phyloP scores from a whole-genome alignment of 2,329 filamentous ascomycete genomes.

The Cordyceps fumosorosea region DNA sequence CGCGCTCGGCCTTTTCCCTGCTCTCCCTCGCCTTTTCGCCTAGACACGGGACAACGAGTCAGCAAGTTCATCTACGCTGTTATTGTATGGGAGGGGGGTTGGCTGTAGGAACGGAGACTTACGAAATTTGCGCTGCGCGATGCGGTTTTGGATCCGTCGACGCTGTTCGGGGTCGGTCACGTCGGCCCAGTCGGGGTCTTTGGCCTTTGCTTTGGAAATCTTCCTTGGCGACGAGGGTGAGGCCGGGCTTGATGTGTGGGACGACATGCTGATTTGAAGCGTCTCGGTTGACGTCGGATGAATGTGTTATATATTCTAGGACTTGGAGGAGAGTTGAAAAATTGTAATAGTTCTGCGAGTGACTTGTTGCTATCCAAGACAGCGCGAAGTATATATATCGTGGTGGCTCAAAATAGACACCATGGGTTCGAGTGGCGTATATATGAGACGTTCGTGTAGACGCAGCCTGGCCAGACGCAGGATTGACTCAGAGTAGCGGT shows the following conservation, averaged over 20 bases:
- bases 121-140: constrained; percentile 73
- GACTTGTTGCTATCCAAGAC: not conserved
- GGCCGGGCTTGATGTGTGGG: not conserved
- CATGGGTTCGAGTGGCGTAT: not conserved
- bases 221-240: constrained; percentile 27
- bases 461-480: not conserved
- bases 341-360: not conserved
- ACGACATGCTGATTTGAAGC: not conserved
- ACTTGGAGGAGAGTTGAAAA: not conserved
- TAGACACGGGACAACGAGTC: constrained; percentile 26
- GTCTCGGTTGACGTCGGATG: not conserved
- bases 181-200: constrained; percentile 60
- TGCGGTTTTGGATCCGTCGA: constrained; percentile 67
- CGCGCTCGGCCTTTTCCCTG: constrained; percentile 58
- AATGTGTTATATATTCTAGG: not conserved
- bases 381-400: no score
- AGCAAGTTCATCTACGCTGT: not conserved
- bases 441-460: not conserved
- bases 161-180: constrained; percentile 65
- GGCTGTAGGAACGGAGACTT: constrained; percentile 26
- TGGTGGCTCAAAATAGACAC: not conserved
- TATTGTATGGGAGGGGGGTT: constrained; percentile 10
- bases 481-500: no score
- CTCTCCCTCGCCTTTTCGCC: constrained; percentile 65
- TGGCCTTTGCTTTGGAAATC: constrained; percentile 33